phyloP scores from a whole-genome alignment of 176 grass and related monocot genomes.

The Triticum dicoccoides region DNA sequence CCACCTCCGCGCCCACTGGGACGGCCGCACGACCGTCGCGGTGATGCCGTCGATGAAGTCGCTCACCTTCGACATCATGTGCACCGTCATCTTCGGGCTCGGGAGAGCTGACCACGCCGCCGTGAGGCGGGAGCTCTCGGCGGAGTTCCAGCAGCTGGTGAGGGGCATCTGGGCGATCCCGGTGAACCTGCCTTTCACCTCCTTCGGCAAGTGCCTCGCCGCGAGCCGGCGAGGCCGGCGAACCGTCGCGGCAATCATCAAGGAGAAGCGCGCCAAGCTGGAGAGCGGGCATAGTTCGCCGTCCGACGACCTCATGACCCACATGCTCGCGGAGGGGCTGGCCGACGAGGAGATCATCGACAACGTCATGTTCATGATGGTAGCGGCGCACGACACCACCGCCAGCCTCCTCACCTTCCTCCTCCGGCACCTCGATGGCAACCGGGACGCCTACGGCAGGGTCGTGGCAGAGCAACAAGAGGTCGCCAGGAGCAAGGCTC shows the following conservation, averaged over 20 bases:
- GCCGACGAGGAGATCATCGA: conserved; percentile 41
- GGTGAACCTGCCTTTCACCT: conserved; percentile 34
- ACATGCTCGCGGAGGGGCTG: conserved; percentile 15
- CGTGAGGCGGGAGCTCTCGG: not conserved
- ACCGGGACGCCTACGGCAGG: not conserved
- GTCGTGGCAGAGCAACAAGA: not conserved
- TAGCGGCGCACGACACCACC: conserved; percentile 38
- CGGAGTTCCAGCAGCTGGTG: conserved; percentile 36
- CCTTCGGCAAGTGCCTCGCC: conserved; percentile 24
- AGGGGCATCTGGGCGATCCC: conserved; percentile 25
- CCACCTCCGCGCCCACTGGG: conserved; percentile 24
- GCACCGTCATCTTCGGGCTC: conserved; percentile 26
- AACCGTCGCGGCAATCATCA: not conserved
- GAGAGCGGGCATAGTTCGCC: not conserved
- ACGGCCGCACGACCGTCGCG: not conserved
- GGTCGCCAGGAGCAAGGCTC: not conserved
- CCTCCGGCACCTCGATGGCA: conserved; percentile 25
- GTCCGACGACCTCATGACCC: conserved; percentile 29
- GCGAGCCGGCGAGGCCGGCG: conserved; percentile 36
- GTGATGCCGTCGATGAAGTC: conserved; percentile 42
- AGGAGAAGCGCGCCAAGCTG: conserved; percentile 1
- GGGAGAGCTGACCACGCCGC: not conserved
- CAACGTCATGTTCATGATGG: conserved; percentile 32
- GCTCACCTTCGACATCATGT: conserved; percentile 42
- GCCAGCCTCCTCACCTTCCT: conserved; percentile 43